Conservation (phyloP, 108 stramenopile genomes). For the Hondaea fermentalgiana region DNA sequence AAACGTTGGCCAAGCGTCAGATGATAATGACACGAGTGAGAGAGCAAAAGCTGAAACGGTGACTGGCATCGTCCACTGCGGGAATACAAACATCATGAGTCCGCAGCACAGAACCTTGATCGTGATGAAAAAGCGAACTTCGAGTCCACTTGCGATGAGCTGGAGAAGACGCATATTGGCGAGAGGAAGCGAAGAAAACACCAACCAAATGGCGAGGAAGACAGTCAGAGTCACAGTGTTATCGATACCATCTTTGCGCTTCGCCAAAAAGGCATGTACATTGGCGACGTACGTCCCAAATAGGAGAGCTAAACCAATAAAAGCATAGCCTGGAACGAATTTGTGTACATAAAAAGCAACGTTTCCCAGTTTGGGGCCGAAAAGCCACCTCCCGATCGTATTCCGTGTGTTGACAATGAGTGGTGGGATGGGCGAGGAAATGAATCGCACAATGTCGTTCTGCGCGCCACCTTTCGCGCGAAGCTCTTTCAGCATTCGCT, state of each 20-base stretch:
- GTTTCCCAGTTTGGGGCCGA: background rate
- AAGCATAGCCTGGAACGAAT: background rate
- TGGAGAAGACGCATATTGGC: too few species aligned
- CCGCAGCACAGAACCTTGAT: background rate
- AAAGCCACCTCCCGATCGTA: background rate
- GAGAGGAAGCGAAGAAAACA: too few species aligned
- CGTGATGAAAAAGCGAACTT: too few species aligned
- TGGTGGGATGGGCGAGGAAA: background rate
- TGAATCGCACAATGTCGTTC: background rate
- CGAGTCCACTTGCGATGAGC: too few species aligned
- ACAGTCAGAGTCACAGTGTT: too few species aligned
- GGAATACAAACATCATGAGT: background rate
- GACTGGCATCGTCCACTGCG: background rate
- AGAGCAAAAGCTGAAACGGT: background rate
- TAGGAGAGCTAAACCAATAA: background rate
- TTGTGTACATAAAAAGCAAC: background rate
- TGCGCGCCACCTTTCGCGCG: background rate
- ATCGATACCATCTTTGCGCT: background rate
- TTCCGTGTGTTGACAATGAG: background rate
- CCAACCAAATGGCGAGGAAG: too few species aligned
- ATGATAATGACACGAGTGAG: background rate
- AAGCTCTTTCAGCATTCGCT: background rate
- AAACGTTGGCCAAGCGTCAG: background rate
- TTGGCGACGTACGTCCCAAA: background rate
- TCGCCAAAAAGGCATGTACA: background rate